A percentile compares a stretch with the other conserved stretches of the same genome.
These are phyloP conservation scores for Sphaerulina vaccinii DNA, from an alignment of 2,329 filamentous ascomycete genomes.

Conservation along the genomic window DNA sequence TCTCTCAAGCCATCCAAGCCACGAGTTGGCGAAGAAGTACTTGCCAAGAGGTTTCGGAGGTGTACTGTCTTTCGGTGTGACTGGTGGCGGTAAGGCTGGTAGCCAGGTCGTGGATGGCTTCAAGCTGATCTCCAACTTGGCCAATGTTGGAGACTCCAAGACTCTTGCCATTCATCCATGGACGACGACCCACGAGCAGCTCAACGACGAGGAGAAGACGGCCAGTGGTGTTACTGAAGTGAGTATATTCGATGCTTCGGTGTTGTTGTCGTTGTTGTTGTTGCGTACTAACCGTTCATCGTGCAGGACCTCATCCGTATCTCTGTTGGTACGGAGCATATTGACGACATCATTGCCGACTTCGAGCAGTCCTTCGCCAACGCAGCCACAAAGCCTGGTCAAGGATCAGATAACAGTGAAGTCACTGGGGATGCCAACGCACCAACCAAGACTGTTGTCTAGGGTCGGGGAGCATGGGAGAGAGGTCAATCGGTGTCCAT, in stretches of 20 bases:
- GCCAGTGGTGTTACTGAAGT: conserved; percentile 71
- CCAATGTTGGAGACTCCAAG: conserved; percentile 95
- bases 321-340: conserved; percentile 92
- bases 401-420: conserved; percentile 29
- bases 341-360: conserved; percentile 94
- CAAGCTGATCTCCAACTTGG: conserved; percentile 91
- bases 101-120: conserved; percentile 89
- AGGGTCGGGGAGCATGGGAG: neutral
- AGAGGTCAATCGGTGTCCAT: too few relatives aligned
- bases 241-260: conserved; percentile 1
- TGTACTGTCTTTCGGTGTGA: conserved; percentile 89
- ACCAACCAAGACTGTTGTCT: conserved; percentile 23
- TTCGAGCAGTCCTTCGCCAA: conserved; percentile 86
- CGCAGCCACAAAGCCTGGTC: conserved; percentile 44
- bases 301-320: conserved; percentile 85
- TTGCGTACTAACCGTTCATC: conserved; percentile 21
- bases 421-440: conserved; percentile 27
- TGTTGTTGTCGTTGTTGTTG: neutral
- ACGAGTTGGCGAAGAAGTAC: conserved; percentile 82
- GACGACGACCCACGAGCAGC: conserved; percentile 92
- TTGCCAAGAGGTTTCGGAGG: conserved; percentile 81
- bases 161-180: conserved; percentile 93
- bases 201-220: conserved; percentile 75
- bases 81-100: conserved; percentile 80
- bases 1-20: conserved; percentile 75